These are phyloP conservation scores for Komagataella pastoris DNA, from an alignment of 805 yeast species.

Conservation along the genomic window DNA sequence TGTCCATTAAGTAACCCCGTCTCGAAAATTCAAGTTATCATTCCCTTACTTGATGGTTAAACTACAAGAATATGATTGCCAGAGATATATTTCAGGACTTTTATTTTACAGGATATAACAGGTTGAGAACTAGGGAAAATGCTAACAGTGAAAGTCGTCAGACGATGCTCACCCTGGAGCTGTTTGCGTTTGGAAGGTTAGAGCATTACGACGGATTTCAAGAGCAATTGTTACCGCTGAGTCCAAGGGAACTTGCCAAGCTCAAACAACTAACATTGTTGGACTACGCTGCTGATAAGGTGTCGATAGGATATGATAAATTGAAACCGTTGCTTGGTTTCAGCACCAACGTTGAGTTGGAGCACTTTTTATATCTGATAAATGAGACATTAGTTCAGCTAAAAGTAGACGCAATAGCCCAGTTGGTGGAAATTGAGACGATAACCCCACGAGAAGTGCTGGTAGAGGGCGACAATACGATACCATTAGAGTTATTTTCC, in stretches of 20 bases:
- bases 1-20: background rate
- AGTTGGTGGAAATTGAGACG: background rate
- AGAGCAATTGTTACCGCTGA: slow-evolving; percentile 2
- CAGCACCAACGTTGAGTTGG: background rate
- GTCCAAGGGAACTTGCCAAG: slow-evolving; percentile 8
- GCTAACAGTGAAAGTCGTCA: background rate
- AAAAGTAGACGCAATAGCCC: background rate
- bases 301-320: background rate
- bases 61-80: background rate
- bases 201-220: slow-evolving; percentile 6
- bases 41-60: background rate
- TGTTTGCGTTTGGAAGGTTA: slow-evolving; percentile 14
- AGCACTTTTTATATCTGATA: background rate
- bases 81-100: background rate
- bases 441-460: background rate
- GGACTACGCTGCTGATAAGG: background rate
- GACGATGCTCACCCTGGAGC: slow-evolving; percentile 8
- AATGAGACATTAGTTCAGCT: background rate
- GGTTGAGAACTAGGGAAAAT: background rate
- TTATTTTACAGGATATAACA: background rate
- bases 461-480: background rate
- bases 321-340: background rate
- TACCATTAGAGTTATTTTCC: background rate
- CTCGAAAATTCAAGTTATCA: background rate
- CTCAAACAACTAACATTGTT: slow-evolving; percentile 9